phyloP scores from a whole-genome alignment of 768 basidiomycete genomes.

The Xerocomus potaroensis region DNA sequence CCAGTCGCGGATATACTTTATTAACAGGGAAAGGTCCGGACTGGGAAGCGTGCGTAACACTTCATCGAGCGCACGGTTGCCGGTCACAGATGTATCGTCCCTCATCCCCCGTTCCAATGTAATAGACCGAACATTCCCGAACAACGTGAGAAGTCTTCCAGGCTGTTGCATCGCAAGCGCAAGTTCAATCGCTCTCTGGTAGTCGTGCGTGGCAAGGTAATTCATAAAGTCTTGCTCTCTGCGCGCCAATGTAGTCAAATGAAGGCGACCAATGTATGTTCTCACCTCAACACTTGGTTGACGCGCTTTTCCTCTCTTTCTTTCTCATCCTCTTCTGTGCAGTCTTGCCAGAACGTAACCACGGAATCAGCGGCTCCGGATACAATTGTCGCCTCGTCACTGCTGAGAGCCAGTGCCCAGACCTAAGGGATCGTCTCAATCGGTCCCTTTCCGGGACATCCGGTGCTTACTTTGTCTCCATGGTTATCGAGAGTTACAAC shows the following conservation, averaged over 20 bases:
- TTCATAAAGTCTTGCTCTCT: conserved; percentile 97
- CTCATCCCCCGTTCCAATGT: conserved; percentile 15
- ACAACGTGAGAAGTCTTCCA: conserved; percentile 76
- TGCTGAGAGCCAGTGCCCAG: conserved; percentile 88
- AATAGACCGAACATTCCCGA: conserved; percentile 53
- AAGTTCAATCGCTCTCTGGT: conserved; percentile 84
- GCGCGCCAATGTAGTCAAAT: conserved; percentile 12
- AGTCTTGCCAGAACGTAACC: conserved; percentile 95
- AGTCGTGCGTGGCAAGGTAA: conserved; percentile 83
- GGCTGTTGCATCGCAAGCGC: conserved; percentile 94
- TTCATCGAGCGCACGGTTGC: conserved; percentile 70
- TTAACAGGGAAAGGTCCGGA: conserved; percentile 73
- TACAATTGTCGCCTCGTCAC: conserved; percentile 79
- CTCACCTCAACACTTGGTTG: conserved; percentile 77
- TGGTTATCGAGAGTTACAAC: conserved; percentile 91
- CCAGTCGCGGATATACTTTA: conserved; percentile 86
- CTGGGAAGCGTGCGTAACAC: conserved; percentile 70
- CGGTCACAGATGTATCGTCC: conserved; percentile 49
- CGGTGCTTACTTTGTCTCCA: conserved; percentile 78
- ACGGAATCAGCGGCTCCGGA: conserved; percentile 96
- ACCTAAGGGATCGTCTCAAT: conserved; percentile 49
- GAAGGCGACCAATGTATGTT: conserved; percentile 7
- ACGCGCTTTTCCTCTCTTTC: conserved; percentile 72
- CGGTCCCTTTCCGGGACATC: not conserved
- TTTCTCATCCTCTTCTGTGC: conserved; percentile 75